phyloP scores from a whole-genome alignment of 768 basidiomycete genomes.

The Auricularia auricula-judae region DNA sequence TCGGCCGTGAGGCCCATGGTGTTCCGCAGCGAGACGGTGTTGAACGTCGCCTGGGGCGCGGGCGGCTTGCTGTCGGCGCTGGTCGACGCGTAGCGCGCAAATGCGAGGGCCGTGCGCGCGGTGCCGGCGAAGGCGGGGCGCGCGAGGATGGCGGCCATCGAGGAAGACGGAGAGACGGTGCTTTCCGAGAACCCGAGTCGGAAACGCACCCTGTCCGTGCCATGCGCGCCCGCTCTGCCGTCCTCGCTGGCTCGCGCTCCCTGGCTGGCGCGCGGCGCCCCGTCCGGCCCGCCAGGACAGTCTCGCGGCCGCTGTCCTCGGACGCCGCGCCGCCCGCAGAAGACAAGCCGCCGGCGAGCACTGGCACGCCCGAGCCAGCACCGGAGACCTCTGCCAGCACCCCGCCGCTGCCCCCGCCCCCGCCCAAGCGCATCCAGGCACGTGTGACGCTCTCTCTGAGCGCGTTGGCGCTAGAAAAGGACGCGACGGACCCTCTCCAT shows the following conservation, averaged over 20 bases:
- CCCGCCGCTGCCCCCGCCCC: not conserved
- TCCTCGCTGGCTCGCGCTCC: not conserved
- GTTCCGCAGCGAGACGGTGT: too few relatives aligned
- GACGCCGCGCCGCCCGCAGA: not conserved
- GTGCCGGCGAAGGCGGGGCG: not conserved
- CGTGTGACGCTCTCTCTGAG: not conserved
- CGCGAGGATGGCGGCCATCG: not conserved
- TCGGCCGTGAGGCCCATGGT: too few relatives aligned
- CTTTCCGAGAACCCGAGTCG: not conserved
- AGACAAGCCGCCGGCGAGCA: not conserved
- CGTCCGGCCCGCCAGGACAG: not conserved
- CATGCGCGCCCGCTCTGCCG: not conserved
- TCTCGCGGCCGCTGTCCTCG: not conserved
- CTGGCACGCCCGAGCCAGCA: not conserved
- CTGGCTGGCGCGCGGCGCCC: not conserved
- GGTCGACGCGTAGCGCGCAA: not conserved
- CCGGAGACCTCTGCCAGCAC: not conserved
- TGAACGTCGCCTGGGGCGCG: not conserved
- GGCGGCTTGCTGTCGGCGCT: not conserved
- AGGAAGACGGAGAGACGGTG: not conserved
- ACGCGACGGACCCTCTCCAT: not conserved
- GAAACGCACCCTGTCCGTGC: not conserved
- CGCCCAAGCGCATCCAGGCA: not conserved
- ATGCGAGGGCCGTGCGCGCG: not conserved
- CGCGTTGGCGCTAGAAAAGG: not conserved